A percentile compares a stretch with the other conserved stretches of the same genome.
Conservation (phyloP, 2,329 filamentous ascomycete genomes). For the Gremmenia infestans region DNA sequence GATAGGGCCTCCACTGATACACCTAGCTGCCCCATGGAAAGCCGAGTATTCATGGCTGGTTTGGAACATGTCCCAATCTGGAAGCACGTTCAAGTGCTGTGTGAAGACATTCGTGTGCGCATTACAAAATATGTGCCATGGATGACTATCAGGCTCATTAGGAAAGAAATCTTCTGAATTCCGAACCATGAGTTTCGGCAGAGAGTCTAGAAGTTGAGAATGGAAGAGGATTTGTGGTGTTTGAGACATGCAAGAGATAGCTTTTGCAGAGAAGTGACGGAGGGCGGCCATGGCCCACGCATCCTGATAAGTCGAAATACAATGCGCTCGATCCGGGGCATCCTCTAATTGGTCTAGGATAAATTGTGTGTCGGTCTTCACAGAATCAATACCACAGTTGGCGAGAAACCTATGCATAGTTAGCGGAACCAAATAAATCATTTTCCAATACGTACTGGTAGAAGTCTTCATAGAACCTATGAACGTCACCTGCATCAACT, state of each 20-base stretch:
- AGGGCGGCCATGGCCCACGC: constrained; percentile 5
- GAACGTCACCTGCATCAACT: constrained; percentile 7
- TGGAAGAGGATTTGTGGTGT: constrained; percentile 10
- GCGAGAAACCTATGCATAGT: constrained; percentile 8
- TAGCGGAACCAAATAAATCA: too few relatives aligned
- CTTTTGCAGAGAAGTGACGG: constrained; percentile 8
- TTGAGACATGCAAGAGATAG: constrained; percentile 18
- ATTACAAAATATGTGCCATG: constrained; percentile 14
- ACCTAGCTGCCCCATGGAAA: constrained; percentile 11
- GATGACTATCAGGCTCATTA: constrained; percentile 8
- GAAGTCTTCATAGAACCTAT: constrained; percentile 13
- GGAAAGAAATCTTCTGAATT: constrained; percentile 19
- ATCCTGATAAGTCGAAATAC: constrained; percentile 9
- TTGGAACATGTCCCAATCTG: constrained; percentile 13
- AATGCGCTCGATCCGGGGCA: neutral
- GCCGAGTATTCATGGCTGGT: constrained; percentile 7
- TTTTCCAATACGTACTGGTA: constrained; percentile 6
- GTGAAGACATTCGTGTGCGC: constrained; percentile 11
- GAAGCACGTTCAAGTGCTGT: constrained; percentile 9
- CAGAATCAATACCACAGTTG: constrained; percentile 6
- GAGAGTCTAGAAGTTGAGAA: constrained; percentile 4
- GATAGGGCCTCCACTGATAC: constrained; percentile 13
- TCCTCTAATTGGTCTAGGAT: constrained; percentile 6
- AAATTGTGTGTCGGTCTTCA: constrained; percentile 15
- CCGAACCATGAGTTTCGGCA: constrained; percentile 3